Evolutionary conservation across 805 yeast genomes (phyloP), one percentile per base, ranked within the genome.

Genomic region (Ogataea degrootiae): DNA sequence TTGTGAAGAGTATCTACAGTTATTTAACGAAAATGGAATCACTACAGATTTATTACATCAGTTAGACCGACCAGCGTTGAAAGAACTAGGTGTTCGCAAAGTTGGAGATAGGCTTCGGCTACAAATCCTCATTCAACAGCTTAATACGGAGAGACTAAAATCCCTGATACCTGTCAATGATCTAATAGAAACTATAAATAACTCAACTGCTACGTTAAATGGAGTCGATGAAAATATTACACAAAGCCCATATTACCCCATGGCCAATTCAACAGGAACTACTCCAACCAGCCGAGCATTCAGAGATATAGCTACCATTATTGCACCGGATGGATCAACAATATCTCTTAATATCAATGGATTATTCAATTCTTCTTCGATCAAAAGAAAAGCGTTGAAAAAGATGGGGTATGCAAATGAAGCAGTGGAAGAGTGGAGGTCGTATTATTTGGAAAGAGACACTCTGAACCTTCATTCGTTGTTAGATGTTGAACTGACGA

Each of bases 41-140:
- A 73, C 81, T 0, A 68, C 72, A 21, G 86, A 81, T 44, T 65
- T 84, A 6, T 54, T 85, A 7, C 68, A 79, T 5, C 84, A 80
- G 49, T 67, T 83, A 39, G 96, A 87, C 57, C 72, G 76, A 39
- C 71, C 67, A 6, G 78, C 89, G 0, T 73, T 92, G 47, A 77
- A 75, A 42, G 94, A 85, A 47, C 61, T 94, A 11, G 96, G 96
- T 0, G 65, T 92, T 11, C 52, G 57, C n/a, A 84, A 80, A 53
- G 78, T 92, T 15, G 97, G 98, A 1, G 98, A 94, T 63, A 70
- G 97, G 26, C 71, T 92, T 19, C 71, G 85, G 29, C 65, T 92
- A 11, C 79, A 83, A 57, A 70, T 79, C 15, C 82, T 84, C 19
- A 72, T 87, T 3, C 70, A 75, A 31, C 63, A 70, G 38, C 56